A percentile compares a stretch with the other conserved stretches of the same genome.
phyloP scores from a whole-genome alignment of 345 rosid species.

The Camelina hispida region DNA sequence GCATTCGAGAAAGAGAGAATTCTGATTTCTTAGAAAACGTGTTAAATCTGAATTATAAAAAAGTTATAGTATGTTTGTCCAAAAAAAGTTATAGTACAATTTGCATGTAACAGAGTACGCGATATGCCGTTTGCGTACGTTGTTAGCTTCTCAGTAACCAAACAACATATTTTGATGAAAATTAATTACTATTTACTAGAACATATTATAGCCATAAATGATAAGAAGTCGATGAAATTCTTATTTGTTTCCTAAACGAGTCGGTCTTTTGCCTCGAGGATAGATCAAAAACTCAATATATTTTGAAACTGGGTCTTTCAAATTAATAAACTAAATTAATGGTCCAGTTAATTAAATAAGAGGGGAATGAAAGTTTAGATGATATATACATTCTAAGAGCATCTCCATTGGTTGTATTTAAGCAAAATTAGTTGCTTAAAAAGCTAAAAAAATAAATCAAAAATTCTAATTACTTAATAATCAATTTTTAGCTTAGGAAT shows the following conservation, averaged over 20 bases:
- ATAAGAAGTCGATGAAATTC: too few species aligned
- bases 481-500: too few species aligned
- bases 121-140: conserved; percentile 20
- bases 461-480: too few species aligned
- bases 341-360: conserved; percentile 6
- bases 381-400: not conserved
- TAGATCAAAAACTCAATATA: conserved; percentile 8
- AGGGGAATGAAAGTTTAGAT: not conserved
- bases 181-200: too few species aligned
- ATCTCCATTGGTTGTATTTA: too few species aligned
- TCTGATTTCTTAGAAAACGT: conserved; percentile 2
- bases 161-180: conserved; percentile 11
- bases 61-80: not conserved
- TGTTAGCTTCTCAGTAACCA: conserved; percentile 20
- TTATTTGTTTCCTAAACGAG: not conserved
- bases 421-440: too few species aligned
- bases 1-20: conserved; percentile 8
- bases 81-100: not conserved
- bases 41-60: not conserved
- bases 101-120: conserved; percentile 18
- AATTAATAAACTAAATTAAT: not conserved
- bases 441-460: too few species aligned
- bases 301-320: conserved; percentile 1
- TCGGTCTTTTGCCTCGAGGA: conserved; percentile 5
- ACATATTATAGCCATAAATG: too few species aligned